Base-by-base conservation (phyloP, 768 basidiomycete species). In the Rhodotorula diobovata region DNA sequence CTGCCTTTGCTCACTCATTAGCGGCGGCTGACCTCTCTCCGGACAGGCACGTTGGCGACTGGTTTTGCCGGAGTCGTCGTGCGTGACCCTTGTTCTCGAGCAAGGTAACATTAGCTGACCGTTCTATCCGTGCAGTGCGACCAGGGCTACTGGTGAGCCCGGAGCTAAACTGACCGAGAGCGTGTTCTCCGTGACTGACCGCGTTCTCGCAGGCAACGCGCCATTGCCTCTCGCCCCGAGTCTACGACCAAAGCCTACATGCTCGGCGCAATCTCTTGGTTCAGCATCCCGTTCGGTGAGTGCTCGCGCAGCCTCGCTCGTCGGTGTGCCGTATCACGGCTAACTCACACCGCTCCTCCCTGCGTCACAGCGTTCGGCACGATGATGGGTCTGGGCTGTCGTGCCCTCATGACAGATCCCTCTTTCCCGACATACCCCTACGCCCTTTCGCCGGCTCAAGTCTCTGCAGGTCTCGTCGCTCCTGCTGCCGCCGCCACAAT, bases 191-290 rank as follows among this genome's bases (percentile, higher is more conserved):
- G 20, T 7, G n/a, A 23, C 20, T 48, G 25, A 23, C 16, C 45
- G 20, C 20, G 7, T 20, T 16, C 53, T 21, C 28, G 35, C 53
- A 50, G 18, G 41, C 59, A 41, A 9, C 32, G 32, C 20, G 32
- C 60, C 30, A 60, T 60, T 20, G 58, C 58, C 15, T n/a, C 28
- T 10, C 39, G 39, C 0, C 58, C 58, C 20, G 41, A 45, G 25
- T 43, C 58, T n/a, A 45, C 58, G 20, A 45, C 41, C 39, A 59
- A 59, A 30, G 58, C 35, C 15, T 59, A 59, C 58, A 59, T 59
- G 93, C 94, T 93, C 15, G 94, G 93, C 55, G 93, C 93, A 7
- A 79, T 93, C 15, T 89, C 91, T 3, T 96, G 94, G 93, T 87
- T 65, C 55, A 32, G 41, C 14, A 63, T 51, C 28, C 46, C 61